Base-by-base conservation (phyloP, 2,329 filamentous ascomycete genomes). In the Alternaria longipes region DNA sequence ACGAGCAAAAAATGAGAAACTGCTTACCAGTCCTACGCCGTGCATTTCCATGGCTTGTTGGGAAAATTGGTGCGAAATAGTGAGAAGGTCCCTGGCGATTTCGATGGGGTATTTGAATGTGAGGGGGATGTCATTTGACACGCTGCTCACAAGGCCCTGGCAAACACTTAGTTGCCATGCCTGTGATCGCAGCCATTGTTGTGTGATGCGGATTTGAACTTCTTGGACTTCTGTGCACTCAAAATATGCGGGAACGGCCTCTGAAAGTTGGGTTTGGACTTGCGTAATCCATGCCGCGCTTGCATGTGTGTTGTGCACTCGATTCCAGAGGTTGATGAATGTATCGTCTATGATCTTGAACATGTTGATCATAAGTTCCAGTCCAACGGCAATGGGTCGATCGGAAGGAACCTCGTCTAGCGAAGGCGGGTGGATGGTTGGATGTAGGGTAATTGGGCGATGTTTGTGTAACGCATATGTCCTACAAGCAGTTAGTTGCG, bases 31-130 rank as follows among this genome's bases (percentile, higher is more conserved):
- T 26, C 90, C 90, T 40, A 91, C 86, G 18, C 90, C 90, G 66
- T 94, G 84, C 3, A 94, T 82, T 65, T 94, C 91, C 82, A 93
- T 89, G 44, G 89, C 88, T 66, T 89, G 85, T 36, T 87, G 87
- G 0, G 90, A 89, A 71, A 95, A 90, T 54, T 90, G 87, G 16
- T 88, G 87, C 5, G 90, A 89, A 78, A 94, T 87, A 12, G 79
- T 77, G 0, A 87, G 80, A 1, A 89, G 82, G 50, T 87, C 86
- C 49, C 86, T 80, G 0, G 87, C 87, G n/a, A 89, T 87, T 38
- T 87, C 83, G 28, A 89, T 82, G 0, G 87, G 87, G 56, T 87
- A 89, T 32, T 83, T 83, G 78, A 89, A 89, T 34, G 83, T 86
- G 83, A 89, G 86, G 47, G 86, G 85, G 63, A 83, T 83, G 58